phyloP scores from a whole-genome alignment of 2,329 filamentous ascomycete species.

The Daldinia eschscholtzii region DNA sequence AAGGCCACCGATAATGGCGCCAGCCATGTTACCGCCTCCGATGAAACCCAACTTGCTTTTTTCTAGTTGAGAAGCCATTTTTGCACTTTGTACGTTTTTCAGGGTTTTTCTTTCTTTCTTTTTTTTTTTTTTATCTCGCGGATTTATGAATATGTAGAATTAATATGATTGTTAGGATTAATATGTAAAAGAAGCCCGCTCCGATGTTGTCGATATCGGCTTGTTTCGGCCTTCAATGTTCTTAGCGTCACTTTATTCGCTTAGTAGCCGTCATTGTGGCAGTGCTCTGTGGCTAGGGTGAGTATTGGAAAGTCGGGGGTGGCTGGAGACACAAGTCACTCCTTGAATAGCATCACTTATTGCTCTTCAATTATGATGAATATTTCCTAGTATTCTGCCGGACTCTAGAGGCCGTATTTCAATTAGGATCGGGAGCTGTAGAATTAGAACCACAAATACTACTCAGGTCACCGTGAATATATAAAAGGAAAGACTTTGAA shows the following conservation, averaged over 20 bases:
- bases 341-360: too few species aligned
- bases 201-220: constrained; percentile 1
- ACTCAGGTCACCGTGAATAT: too few species aligned
- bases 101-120: background rate
- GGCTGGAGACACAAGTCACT: background rate
- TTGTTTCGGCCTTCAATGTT: constrained; percentile 2
- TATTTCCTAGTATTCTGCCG: too few species aligned
- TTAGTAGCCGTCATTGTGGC: background rate
- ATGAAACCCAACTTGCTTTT: constrained; percentile 51
- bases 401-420: too few species aligned
- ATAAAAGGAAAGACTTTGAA: too few species aligned
- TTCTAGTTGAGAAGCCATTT: constrained; percentile 49
- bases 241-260: constrained; percentile 3
- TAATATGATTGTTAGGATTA: background rate
- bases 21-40: constrained; percentile 65
- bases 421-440: too few species aligned
- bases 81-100: constrained; percentile 2
- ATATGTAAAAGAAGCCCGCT: background rate
- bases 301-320: background rate
- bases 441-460: too few species aligned
- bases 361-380: too few species aligned
- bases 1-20: constrained; percentile 65
- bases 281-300: background rate
- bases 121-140: constrained; percentile 7
- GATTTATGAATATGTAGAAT: constrained; percentile 11